A percentile compares a stretch with the other conserved stretches of the same genome.
These are phyloP conservation scores for Starmerella etchellsii DNA, from an alignment of 805 yeast species.

Conservation along the genomic window DNA sequence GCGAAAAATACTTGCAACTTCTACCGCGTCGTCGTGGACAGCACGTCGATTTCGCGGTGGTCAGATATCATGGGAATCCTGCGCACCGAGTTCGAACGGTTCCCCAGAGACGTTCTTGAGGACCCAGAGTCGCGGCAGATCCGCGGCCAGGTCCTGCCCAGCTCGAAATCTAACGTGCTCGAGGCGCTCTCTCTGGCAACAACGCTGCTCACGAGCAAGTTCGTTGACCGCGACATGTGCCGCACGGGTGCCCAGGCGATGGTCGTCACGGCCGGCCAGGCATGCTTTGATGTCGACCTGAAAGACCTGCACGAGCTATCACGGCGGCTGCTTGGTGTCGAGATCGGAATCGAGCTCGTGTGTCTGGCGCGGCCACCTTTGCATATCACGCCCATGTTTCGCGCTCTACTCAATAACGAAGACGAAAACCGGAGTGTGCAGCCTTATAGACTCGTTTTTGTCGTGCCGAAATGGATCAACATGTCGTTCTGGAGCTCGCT, in stretches of 20 bases:
- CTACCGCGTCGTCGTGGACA: constrained; percentile 89
- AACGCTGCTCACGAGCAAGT: constrained; percentile 60
- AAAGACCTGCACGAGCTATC: constrained; percentile 63
- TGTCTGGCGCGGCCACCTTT: constrained; percentile 84
- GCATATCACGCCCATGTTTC: constrained; percentile 83
- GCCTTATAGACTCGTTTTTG: constrained; percentile 36
- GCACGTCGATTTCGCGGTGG: constrained; percentile 82
- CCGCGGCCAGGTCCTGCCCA: constrained; percentile 60
- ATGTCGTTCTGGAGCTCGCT: constrained; percentile 75
- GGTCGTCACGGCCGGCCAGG: constrained; percentile 83
- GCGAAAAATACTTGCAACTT: constrained; percentile 72
- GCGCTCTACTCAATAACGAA: constrained; percentile 58
- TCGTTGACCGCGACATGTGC: constrained; percentile 71
- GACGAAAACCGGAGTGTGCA: constrained; percentile 16
- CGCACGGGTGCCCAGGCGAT: constrained; percentile 87
- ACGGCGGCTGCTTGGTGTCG: constrained; percentile 59
- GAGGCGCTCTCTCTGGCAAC: constrained; percentile 82
- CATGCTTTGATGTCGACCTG: constrained; percentile 82
- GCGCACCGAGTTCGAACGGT: constrained; percentile 70
- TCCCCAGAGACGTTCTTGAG: constrained; percentile 59
- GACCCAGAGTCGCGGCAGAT: constrained; percentile 32
- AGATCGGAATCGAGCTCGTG: constrained; percentile 75
- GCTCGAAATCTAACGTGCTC: constrained; percentile 76
- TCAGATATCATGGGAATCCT: constrained; percentile 79
- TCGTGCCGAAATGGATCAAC: constrained; percentile 88